Conservation (phyloP, 345 rosid genomes). For the Ricinus communis region DNA sequence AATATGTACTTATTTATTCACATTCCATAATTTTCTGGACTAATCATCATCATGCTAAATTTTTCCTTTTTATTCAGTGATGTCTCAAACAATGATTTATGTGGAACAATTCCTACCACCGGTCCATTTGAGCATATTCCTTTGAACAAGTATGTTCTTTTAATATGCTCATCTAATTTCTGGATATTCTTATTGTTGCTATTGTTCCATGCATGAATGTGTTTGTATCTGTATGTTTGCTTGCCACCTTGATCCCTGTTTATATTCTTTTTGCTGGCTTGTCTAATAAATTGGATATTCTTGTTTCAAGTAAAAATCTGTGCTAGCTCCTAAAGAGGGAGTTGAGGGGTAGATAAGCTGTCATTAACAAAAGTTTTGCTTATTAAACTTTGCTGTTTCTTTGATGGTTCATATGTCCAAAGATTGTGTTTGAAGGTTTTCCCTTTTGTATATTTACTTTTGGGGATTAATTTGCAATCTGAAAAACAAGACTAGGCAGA, state of each 20-base stretch:
- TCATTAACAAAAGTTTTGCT: neutral
- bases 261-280: neutral
- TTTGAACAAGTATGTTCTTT: conserved; percentile 61
- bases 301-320: neutral
- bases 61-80: conserved; percentile 52
- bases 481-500: too few species aligned
- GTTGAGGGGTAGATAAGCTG: neutral
- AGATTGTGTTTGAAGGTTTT: neutral
- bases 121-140: conserved; percentile 93
- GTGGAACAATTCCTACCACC: conserved; percentile 91
- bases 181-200: neutral
- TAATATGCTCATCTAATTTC: neutral
- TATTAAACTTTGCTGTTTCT: neutral
- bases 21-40: neutral
- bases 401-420: neutral
- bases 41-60: neutral
- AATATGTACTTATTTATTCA: too few species aligned
- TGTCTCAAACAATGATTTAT: conserved; percentile 80
- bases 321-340: neutral
- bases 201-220: neutral
- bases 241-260: too few species aligned
- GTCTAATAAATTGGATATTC: neutral
- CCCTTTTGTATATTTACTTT: neutral
- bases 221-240: neutral
- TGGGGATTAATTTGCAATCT: too few species aligned